Base-by-base conservation (phyloP, 768 basidiomycete genomes). In the Leucocoprinus sp. region DNA sequence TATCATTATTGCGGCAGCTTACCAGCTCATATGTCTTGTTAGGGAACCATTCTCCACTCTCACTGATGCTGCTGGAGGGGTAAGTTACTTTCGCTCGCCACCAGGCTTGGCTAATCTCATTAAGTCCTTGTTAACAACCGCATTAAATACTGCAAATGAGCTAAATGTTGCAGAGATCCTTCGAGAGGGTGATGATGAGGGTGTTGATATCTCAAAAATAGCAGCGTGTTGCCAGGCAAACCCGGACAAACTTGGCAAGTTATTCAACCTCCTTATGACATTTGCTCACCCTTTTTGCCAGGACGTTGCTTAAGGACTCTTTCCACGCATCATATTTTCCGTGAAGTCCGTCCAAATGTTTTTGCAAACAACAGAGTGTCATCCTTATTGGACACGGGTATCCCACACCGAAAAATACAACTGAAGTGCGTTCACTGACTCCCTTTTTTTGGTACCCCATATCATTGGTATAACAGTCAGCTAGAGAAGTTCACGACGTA, bases 361-460 rank as follows among this genome's bases (percentile, higher is more conserved):
- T 61, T 61, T 23, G 54, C 55, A 11, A 57, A 57, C 35, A 61
- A 57, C 36, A 47, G 56, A 31, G 41, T 57, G 8, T 61, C 60
- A 3, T 45, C 42, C 29, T 14, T 54, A 8, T 19, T 51, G 14
- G 52, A 54, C 29, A 54, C 52, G 6, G 38, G 31, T 5, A 26
- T 40, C 37, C 38, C 45, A 14, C 45, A 47, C n/a, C 15, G 26
- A 22, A 38, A 18, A 22, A 17, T 47, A 5, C 28, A 33, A 23
- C 37, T 34, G 9, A 31, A 47, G 45, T 47, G 6, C 14, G 45
- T 33, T 7, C 9, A 23, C 15, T 17, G 3, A 4, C 21, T 26
- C 5, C 4, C 2, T 8, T 4, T 23, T 23, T 22, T 8, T 11
- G 8, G 15, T 12, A 27, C 7, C 14, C 23, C 8, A n/a, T 8